Percentiles rank a stretch among this genome's conserved stretches.
Conservation (phyloP, 805 yeast genomes). For the Yarrowia deformans region DNA sequence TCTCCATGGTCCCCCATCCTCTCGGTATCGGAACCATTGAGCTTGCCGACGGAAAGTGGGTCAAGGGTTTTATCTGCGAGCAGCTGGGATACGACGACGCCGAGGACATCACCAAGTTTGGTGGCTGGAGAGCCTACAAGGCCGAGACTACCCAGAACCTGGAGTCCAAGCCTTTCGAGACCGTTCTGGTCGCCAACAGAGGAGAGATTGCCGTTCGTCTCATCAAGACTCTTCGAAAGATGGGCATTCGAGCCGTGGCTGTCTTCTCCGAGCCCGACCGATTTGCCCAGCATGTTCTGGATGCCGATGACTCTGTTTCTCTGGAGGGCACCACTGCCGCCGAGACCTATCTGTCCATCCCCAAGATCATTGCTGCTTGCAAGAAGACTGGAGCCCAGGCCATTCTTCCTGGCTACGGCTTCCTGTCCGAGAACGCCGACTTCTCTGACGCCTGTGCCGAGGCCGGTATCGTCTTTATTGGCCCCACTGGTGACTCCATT, state of each 20-base stretch:
- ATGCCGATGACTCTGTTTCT: conserved; percentile 83
- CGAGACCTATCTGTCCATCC: conserved; percentile 85
- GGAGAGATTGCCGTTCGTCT: conserved; percentile 98
- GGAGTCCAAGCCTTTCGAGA: conserved; percentile 68
- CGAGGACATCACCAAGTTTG: conserved; percentile 79
- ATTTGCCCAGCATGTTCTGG: conserved; percentile 82
- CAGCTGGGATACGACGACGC: conserved; percentile 81
- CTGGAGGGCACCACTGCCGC: conserved; percentile 85
- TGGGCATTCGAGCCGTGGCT: conserved; percentile 81
- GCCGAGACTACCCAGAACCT: conserved; percentile 48
- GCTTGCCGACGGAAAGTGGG: conserved; percentile 78
- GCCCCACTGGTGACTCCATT: conserved; percentile 94
- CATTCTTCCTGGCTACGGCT: conserved; percentile 98
- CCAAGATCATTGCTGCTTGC: conserved; percentile 86
- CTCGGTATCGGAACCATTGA: conserved; percentile 94
- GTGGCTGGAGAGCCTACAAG: conserved; percentile 82
- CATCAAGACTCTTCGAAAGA: conserved; percentile 81
- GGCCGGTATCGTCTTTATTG: conserved; percentile 90
- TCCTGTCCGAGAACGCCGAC: conserved; percentile 96
- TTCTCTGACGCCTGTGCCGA: conserved; percentile 85
- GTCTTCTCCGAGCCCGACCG: conserved; percentile 90
- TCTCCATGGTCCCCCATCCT: conserved; percentile 91
- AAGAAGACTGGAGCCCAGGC: conserved; percentile 86
- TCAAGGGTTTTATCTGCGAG: conserved; percentile 94
- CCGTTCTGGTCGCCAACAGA: conserved; percentile 94